Conservation (phyloP, 2,329 filamentous ascomycete genomes). For the Aureobasidium musti region DNA sequence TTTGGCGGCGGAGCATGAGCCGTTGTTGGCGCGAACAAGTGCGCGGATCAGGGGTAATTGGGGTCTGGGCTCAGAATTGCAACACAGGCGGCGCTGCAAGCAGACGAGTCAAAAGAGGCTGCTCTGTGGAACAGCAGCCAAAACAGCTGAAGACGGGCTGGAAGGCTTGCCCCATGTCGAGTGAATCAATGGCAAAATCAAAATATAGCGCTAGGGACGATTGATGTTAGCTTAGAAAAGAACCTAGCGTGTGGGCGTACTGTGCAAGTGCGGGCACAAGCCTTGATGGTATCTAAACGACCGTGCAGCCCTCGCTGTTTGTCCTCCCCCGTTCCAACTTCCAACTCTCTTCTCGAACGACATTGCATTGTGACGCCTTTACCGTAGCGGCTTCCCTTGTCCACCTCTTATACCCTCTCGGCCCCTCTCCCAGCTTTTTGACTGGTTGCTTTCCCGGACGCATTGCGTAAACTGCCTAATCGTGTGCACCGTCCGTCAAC, state of each 20-base stretch:
- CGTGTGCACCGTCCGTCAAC: not conserved
- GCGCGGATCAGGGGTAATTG: conserved; percentile 22
- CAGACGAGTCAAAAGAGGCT: not conserved
- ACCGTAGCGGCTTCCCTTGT: conserved; percentile 19
- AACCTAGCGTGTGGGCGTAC: not conserved
- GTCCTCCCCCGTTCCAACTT: not conserved
- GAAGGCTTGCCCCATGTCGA: conserved; percentile 12
- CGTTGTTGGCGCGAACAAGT: not conserved
- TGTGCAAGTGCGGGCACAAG: conserved; percentile 4
- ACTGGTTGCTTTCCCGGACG: not conserved
- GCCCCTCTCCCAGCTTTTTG: not conserved
- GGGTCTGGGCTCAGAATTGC: conserved; percentile 16
- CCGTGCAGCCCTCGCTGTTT: conserved; percentile 14
- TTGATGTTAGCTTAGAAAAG: conserved; percentile 16
- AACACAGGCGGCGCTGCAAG: not conserved
- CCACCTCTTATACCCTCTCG: conserved; percentile 21
- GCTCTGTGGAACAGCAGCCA: not conserved
- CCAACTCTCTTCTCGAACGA: conserved; percentile 21
- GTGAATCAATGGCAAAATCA: not conserved
- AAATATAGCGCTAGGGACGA: conserved; percentile 4
- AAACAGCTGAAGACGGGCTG: conserved; percentile 15
- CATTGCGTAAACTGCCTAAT: not conserved
- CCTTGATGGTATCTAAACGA: conserved; percentile 19
- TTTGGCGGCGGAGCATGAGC: not conserved
- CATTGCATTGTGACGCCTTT: conserved; percentile 18